Conservation (phyloP, 345 rosid genomes). For the Theobroma cacao region DNA sequence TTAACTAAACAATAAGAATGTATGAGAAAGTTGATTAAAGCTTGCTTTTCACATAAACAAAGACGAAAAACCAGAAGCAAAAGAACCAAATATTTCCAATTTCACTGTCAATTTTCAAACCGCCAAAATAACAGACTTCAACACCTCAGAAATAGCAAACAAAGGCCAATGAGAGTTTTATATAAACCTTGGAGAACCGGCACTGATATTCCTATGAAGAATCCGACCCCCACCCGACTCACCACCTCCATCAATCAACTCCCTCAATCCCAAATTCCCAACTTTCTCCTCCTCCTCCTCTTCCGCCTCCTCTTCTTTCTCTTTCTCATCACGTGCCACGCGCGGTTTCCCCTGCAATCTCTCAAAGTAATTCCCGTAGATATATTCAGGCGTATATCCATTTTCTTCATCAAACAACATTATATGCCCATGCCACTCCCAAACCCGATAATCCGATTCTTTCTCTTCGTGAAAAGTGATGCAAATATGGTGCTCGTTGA, state of each 20-base stretch:
- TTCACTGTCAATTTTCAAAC: not conserved
- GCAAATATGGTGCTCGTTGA: slow-evolving; percentile 90
- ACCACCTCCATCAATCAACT: slow-evolving; percentile 62
- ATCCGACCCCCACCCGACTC: slow-evolving; percentile 60
- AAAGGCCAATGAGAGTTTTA: not conserved
- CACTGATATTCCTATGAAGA: slow-evolving; percentile 74
- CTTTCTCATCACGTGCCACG: slow-evolving; percentile 17
- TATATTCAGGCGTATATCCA: slow-evolving; percentile 86
- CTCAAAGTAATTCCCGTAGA: slow-evolving; percentile 96
- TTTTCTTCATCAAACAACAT: slow-evolving; percentile 88
- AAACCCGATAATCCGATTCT: slow-evolving; percentile 85
- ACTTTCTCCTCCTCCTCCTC: slow-evolving; percentile 44
- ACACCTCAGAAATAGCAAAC: not conserved
- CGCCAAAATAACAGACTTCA: not conserved
- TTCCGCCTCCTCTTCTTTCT: slow-evolving; percentile 34
- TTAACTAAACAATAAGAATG: not conserved
- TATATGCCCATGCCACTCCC: slow-evolving; percentile 99
- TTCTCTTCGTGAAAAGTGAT: slow-evolving; percentile 80
- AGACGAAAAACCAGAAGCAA: not conserved
- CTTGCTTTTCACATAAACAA: not conserved
- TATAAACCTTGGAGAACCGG: slow-evolving; percentile 60
- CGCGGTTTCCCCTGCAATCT: slow-evolving; percentile 52
- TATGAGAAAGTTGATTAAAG: not conserved
- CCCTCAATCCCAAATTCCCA: slow-evolving; percentile 74
- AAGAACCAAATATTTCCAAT: not conserved